Base-by-base conservation (phyloP, 2,329 filamentous ascomycete species). In the Calonectria pseudoreteaudii region DNA sequence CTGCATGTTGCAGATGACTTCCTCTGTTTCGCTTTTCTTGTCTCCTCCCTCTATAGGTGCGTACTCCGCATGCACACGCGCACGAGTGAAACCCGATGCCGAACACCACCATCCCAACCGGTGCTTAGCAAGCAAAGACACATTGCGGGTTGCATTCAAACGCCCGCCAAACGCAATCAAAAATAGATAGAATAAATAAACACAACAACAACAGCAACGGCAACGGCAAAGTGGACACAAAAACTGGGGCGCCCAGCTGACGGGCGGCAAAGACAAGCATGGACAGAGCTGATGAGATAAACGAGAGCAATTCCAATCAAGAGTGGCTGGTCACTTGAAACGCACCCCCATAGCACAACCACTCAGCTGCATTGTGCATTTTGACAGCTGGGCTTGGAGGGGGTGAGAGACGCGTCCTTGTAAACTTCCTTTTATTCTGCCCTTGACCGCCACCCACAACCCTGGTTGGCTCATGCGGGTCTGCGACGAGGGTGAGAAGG, bases 31-130 rank as follows among this genome's bases (percentile, higher is more conserved):
- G 4, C 50, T 62, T 66, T 44, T 52, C 41, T 50, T 58, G 20
- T 66, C 68, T 65, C 72, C 68, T 74, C 74, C 70, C 70, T 66
- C 65, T 30, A 38, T 56, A 66, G 34, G 41, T 41, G 69, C 64
- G 60, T 36, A 50, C 56, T 62, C 56, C 53, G 49, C 34, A 44
- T 23, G 13, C 23, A 14, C 34, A 56, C 31, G 11, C 64, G 70
- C 53, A 36, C 70, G 70, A 64, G 70, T 67, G 53, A 53, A 66
- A 66, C 58, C 69, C 26, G 18, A 41, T 66, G 41, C 34, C 64
- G 9, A 38, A 44, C 56, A 62, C 44, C 66, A 50, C 58, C 56
- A 28, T 53, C 23, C 58, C 23, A 34, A 36, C 50, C 34, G 62
- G 36, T 23, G 38, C 58, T 60, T 62, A 50, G 66, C 47, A 53